A percentile compares a stretch with the other conserved stretches of the same genome.
phyloP scores from a whole-genome alignment of 2,329 filamentous ascomycete species.

The Fusarium chuoi region DNA sequence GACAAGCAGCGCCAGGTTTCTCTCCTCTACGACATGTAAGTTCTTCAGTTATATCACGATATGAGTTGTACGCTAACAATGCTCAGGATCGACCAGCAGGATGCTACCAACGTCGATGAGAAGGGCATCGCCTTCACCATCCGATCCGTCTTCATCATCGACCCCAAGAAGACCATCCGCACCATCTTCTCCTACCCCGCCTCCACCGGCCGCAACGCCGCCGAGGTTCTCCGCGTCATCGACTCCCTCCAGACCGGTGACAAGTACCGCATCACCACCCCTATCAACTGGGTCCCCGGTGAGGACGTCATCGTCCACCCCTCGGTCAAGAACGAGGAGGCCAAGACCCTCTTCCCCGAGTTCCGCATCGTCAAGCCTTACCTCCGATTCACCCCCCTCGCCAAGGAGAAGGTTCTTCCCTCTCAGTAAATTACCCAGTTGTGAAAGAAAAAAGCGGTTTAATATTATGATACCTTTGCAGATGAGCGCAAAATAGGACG shows the following conservation, averaged over 20 bases:
- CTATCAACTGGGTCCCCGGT: conserved; percentile 89
- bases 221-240: conserved; percentile 81
- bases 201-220: conserved; percentile 85
- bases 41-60: too few relatives aligned
- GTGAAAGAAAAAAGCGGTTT: background rate
- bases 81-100: conserved; percentile 77
- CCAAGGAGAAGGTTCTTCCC: conserved; percentile 58
- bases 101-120: conserved; percentile 81
- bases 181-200: conserved; percentile 93
- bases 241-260: conserved; percentile 86
- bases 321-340: conserved; percentile 82
- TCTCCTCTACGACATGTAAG: conserved; percentile 80
- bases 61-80: background rate
- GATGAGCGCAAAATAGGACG: conserved; percentile 23
- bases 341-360: conserved; percentile 87
- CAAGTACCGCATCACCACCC: conserved; percentile 87
- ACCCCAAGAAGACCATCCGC: conserved; percentile 92
- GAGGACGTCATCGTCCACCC: conserved; percentile 95
- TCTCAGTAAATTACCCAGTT: conserved; percentile 23
- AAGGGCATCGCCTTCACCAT: conserved; percentile 94
- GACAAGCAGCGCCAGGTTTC: conserved; percentile 82
- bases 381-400: conserved; percentile 76
- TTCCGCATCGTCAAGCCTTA: conserved; percentile 76
- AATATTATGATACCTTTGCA: conserved; percentile 42
- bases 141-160: conserved; percentile 93